Evolutionary conservation across 2,329 filamentous ascomycete genomes (phyloP).

Genomic region (Pseudomassariella vexata): DNA sequence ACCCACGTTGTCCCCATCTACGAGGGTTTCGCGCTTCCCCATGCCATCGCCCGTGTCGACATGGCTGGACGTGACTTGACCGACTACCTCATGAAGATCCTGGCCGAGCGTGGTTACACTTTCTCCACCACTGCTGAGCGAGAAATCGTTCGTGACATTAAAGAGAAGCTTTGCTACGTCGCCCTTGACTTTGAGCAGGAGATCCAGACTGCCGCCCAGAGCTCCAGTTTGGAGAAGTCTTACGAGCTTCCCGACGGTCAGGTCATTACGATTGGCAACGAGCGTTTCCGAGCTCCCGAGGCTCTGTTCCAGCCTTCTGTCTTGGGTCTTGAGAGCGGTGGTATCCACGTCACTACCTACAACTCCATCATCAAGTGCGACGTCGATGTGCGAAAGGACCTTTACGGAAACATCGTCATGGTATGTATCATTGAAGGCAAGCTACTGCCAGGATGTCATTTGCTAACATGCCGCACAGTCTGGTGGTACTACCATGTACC

Average conservation of each 20-base stretch:
- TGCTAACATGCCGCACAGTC: conserved; percentile 56
- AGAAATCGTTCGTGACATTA: conserved; percentile 99
- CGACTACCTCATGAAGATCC: conserved; percentile 99
- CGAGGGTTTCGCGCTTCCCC: conserved; percentile 99
- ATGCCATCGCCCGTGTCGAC: conserved; percentile 99
- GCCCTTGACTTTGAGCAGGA: conserved; percentile 99
- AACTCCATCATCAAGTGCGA: conserved; percentile 99
- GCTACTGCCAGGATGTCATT: not conserved
- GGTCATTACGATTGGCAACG: conserved; percentile 99
- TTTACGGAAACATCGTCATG: conserved; percentile 99
- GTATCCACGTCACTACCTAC: conserved; percentile 99
- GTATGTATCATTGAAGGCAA: conserved; percentile 50
- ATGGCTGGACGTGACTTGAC: conserved; percentile 99
- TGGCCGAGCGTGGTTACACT: conserved; percentile 98
- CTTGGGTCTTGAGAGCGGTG: conserved; percentile 94
- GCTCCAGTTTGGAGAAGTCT: conserved; percentile 98
- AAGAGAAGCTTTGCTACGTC: conserved; percentile 99
- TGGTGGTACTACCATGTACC: conserved; percentile 99
- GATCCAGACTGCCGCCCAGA: conserved; percentile 99
- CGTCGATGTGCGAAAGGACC: conserved; percentile 99
- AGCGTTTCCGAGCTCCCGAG: conserved; percentile 99
- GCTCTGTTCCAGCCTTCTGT: conserved; percentile 99
- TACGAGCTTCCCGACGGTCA: conserved; percentile 99
- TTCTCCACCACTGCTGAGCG: conserved; percentile 99
- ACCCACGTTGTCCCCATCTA: conserved; percentile 99